Evolutionary conservation across 176 grass and related monocot species (phyloP), one percentile per base, ranked within the genome.

Genomic region (Themeda triandra): DNA sequence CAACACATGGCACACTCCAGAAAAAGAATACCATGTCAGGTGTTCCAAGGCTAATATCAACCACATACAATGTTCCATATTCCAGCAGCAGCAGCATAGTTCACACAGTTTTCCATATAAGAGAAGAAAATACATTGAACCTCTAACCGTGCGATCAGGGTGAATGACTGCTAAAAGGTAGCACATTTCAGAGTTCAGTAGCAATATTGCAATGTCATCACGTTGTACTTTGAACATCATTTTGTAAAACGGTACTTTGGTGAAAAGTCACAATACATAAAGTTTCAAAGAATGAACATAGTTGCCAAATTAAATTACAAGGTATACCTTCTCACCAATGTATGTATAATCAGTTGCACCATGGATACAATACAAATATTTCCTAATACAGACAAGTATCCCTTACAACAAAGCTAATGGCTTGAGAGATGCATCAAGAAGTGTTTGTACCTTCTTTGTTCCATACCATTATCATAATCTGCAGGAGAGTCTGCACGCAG

Each of bases 401-500:
- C 4, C 21, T 65, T 64, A 69, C 24, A 37, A 33, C 24, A 28
- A 63, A 71, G 42, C 23, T 35, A 74, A 19, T 89, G 80, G 18
- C 32, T 63, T 85, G 53, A 83, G 27, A 65, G 65, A 80, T 75
- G 36, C 49, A 87, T 69, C 75, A 87, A 25, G 9, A 60, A 79
- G 30, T 27, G 67, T 25, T 40, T 79, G 69, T 87, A 90, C 89
- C 84, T 90, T 90, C 84, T 90, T 83, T 87, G 46, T 83, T 51
- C 89, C 75, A 70, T 83, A 87, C 62, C 80, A 75, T 80, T 87
- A 62, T 63, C 37, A 40, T 83, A 63, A 46, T 84, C 62, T 75
- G 89, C 10, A 80, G 84, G 76, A 73, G 76, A 74, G 75, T 79
- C 69, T 21, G 18, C 49, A 69, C 6, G 80, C 30, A 73, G 36